A percentile compares a stretch with the other conserved stretches of the same genome.
Evolutionary conservation across 495 filamentous ascomycete genomes (phyloP).

Genomic region (Aspergillus panamensis): DNA sequence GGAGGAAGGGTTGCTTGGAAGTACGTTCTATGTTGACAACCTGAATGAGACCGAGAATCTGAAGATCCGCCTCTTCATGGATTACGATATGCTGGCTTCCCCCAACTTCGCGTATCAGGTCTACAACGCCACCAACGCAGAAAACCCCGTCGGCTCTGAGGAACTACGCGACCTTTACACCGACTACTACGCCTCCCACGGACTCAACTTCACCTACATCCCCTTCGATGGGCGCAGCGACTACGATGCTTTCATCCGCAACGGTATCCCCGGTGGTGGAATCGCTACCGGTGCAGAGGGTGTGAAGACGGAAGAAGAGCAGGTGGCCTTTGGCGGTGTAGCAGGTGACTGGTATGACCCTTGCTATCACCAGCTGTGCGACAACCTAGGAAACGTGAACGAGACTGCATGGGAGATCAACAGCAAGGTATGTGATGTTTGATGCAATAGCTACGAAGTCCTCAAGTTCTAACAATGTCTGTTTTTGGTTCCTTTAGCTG

Average conservation of each 20-base stretch:
- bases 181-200: slow-evolving; percentile 48
- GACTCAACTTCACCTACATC: slow-evolving; percentile 47
- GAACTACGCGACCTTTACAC: slow-evolving; percentile 60
- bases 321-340: slow-evolving; percentile 52
- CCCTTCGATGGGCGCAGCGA: slow-evolving; percentile 64
- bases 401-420: slow-evolving; percentile 45
- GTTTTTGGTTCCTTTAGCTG: slow-evolving; percentile 29
- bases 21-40: slow-evolving; percentile 52
- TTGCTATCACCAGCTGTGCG: slow-evolving; percentile 60
- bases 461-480: not conserved
- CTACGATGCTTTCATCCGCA: slow-evolving; percentile 62
- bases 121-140: slow-evolving; percentile 61
- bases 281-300: slow-evolving; percentile 66
- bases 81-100: slow-evolving; percentile 72
- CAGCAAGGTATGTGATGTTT: slow-evolving; percentile 42
- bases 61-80: slow-evolving; percentile 63
- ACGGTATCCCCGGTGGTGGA: slow-evolving; percentile 61
- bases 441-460: not conserved
- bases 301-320: slow-evolving; percentile 58
- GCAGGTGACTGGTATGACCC: slow-evolving; percentile 58
- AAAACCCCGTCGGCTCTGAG: slow-evolving; percentile 60
- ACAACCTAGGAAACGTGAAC: slow-evolving; percentile 56
- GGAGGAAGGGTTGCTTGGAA: slow-evolving; percentile 60
- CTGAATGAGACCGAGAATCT: slow-evolving; percentile 47
- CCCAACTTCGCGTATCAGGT: slow-evolving; percentile 64